Evolutionary conservation across 2,329 filamentous ascomycete species (phyloP), one percentile per base, ranked within the genome.

Genomic region (Fusarium sp.): DNA sequence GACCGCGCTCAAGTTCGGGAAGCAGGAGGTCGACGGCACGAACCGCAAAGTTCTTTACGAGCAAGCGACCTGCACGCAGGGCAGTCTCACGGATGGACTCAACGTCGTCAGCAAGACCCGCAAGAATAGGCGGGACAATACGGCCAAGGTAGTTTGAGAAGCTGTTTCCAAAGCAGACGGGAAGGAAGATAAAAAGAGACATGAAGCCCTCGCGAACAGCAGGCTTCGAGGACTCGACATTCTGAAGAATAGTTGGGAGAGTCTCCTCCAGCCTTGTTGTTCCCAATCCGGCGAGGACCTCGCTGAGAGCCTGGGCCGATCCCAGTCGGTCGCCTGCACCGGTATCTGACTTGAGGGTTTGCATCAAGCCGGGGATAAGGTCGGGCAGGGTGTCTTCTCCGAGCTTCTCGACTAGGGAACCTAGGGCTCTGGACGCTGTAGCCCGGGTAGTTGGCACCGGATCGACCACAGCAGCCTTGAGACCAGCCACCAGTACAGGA

Each of bases 171-270:
- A 99, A 99, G 83, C 96, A 99, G 56, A 97, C 96, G 12, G 96
- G 96, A 83, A 99, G 90, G 88, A 98, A 99, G 73, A 99, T 98
- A 83, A 99, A 99, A 41, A 99, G 88, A 8, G 96, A 98, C 96
- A 99, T 99, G 85, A 99, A 99, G 47, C 96, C 96, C 85, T 99
- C 96, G 75, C 96, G 91, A 70, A 99, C 94, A 58, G 94, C 90
- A 16, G 96, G 80, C 82, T 97, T 98, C 73, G 92, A 90, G 75
- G 95, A 98, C 73, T 94, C 91, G 71, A 97, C 95, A 76, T 99
- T 99, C 77, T 98, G 95, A 41, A 99, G 83, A 74, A 99, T 97
- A 12, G 95, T 98, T 40, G 96, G 97, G 47, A 99, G 85, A 6
- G 95, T 98, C 82, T 99, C 97, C 81, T 99, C 96, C 73, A 99